phyloP scores from a whole-genome alignment of 2,329 filamentous ascomycete species.

The Monosporascus sp. region DNA sequence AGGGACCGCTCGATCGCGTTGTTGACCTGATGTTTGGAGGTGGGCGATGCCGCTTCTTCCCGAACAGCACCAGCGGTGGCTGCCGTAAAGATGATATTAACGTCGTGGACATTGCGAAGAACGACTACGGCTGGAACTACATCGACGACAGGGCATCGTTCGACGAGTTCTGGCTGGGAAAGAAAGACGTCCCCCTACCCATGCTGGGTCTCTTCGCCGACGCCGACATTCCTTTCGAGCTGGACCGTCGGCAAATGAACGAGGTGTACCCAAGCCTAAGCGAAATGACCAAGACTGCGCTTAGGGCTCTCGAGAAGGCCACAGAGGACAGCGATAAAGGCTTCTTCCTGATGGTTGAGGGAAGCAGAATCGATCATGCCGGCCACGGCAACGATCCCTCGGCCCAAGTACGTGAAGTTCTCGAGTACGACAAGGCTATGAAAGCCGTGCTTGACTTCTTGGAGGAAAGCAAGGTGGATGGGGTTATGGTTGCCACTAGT shows the following conservation, averaged over 20 bases:
- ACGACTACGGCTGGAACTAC: conserved; percentile 76
- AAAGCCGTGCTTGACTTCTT: conserved; percentile 79
- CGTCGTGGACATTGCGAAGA: conserved; percentile 64
- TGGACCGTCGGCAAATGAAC: conserved; percentile 76
- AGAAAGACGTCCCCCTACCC: conserved; percentile 63
- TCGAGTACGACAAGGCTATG: conserved; percentile 92
- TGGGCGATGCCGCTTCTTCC: conserved; percentile 86
- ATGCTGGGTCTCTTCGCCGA: conserved; percentile 80
- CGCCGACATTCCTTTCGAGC: conserved; percentile 83
- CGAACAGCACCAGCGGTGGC: conserved; percentile 73
- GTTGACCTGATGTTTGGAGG: conserved; percentile 93
- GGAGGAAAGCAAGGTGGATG: conserved; percentile 64
- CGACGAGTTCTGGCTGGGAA: conserved; percentile 63
- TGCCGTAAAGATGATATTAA: conserved; percentile 78
- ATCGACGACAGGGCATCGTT: conserved; percentile 68
- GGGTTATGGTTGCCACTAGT: conserved; percentile 81
- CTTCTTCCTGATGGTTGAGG: conserved; percentile 99
- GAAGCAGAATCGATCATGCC: conserved; percentile 91
- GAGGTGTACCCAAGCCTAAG: conserved; percentile 81
- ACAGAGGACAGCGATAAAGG: conserved; percentile 81
- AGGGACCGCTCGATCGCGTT: conserved; percentile 77
- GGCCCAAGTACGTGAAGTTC: conserved; percentile 81
- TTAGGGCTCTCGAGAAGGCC: conserved; percentile 72
- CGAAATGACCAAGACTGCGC: conserved; percentile 82
- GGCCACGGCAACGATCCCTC: conserved; percentile 81